These are phyloP conservation scores for Ceratobasidium sp. DNA, from an alignment of 1,284 basidiomycete species.

Conservation along the genomic window DNA sequence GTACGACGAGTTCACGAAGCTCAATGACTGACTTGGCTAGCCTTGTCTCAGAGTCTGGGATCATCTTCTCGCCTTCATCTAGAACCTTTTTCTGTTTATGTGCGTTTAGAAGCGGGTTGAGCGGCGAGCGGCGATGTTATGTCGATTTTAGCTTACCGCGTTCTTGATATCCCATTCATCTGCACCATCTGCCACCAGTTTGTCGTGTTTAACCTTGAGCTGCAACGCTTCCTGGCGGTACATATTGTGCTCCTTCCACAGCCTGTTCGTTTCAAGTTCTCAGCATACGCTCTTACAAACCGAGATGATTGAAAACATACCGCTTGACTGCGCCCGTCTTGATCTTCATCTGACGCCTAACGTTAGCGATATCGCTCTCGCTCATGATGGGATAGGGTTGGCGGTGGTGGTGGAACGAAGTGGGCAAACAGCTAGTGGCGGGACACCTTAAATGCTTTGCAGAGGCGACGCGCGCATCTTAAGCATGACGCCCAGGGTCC, in stretches of 20 bases:
- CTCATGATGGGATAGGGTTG: conserved; percentile 26
- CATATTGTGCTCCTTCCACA: conserved; percentile 77
- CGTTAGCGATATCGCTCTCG: conserved; percentile 62
- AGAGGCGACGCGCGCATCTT: conserved; percentile 20
- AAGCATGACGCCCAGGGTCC: conserved; percentile 32
- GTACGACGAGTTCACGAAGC: conserved; percentile 76
- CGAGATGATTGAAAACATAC: conserved; percentile 60
- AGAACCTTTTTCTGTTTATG: conserved; percentile 72
- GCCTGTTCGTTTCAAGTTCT: conserved; percentile 60
- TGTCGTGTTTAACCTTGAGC: conserved; percentile 71
- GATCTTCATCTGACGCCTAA: conserved; percentile 81
- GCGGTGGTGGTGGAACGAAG: conserved; percentile 34
- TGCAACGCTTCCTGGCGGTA: conserved; percentile 79
- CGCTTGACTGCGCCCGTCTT: conserved; percentile 80
- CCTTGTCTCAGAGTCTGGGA: conserved; percentile 73
- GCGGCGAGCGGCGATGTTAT: neutral
- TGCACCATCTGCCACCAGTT: conserved; percentile 70
- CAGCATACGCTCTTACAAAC: neutral
- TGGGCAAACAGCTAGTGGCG: conserved; percentile 6
- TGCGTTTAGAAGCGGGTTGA: neutral
- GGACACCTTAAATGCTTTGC: conserved; percentile 25
- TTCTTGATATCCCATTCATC: conserved; percentile 88
- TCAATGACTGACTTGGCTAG: conserved; percentile 73
- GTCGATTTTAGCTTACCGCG: conserved; percentile 68
- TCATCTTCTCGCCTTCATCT: conserved; percentile 86